A percentile compares a stretch with the other conserved stretches of the same genome.
phyloP scores from a whole-genome alignment of 2,329 filamentous ascomycete species.

The Cladophialophora carrionii region DNA sequence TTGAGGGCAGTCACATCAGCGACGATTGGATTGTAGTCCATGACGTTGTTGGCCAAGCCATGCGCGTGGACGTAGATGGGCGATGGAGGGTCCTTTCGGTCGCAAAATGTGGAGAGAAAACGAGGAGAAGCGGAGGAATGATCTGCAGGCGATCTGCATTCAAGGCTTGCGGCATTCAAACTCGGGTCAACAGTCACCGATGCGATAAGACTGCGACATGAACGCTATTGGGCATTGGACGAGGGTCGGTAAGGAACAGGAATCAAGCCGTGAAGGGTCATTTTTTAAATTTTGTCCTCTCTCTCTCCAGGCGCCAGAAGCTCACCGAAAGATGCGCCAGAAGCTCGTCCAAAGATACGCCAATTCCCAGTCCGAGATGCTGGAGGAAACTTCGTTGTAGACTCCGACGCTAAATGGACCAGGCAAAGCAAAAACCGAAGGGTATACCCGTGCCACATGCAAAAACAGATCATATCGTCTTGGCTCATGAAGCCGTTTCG shows the following conservation, averaged over 20 bases:
- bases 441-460: conserved; percentile 19
- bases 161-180: not conserved
- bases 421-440: conserved; percentile 22
- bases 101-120: conserved; percentile 14
- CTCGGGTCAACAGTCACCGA: conserved; percentile 13
- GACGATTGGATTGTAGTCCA: conserved; percentile 11
- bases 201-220: not conserved
- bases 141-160: conserved; percentile 12
- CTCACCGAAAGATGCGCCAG: not conserved
- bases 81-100: conserved; percentile 1
- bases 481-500: conserved; percentile 34
- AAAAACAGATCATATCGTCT: conserved; percentile 5
- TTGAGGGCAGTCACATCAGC: not conserved
- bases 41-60: conserved; percentile 12
- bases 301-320: not conserved
- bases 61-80: not conserved
- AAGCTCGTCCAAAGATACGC: not conserved
- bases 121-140: conserved; percentile 16
- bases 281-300: conserved; percentile 17
- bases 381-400: conserved; percentile 20
- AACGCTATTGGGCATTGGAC: not conserved
- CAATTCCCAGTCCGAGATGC: conserved; percentile 22
- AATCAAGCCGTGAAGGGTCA: conserved; percentile 5
- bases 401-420: conserved; percentile 32
- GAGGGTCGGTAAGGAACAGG: not conserved